phyloP scores from a whole-genome alignment of 1,284 basidiomycete species.

The Cronartium quercuum region DNA sequence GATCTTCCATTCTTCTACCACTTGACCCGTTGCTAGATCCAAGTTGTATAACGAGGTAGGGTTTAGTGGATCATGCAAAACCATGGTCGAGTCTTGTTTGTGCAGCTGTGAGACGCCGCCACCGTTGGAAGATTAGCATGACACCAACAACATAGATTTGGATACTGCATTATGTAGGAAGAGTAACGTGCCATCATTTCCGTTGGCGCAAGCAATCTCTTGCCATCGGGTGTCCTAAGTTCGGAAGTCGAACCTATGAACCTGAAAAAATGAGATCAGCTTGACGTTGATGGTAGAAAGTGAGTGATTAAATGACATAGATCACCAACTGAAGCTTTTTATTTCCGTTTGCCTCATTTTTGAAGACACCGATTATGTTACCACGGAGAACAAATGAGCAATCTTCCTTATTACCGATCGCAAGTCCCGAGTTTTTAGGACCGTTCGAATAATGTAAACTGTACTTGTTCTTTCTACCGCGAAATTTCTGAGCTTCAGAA shows the following conservation, averaged over 20 bases:
- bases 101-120: neutral
- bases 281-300: neutral
- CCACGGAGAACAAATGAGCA: conserved; percentile 92
- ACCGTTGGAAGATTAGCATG: neutral
- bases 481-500: conserved; percentile 11
- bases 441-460: neutral
- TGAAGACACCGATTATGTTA: conserved; percentile 95
- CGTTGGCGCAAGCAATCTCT: conserved; percentile 68
- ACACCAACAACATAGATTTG: neutral
- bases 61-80: conserved; percentile 78
- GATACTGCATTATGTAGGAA: neutral
- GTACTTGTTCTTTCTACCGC: conserved; percentile 46
- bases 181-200: conserved; percentile 31
- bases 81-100: conserved; percentile 74
- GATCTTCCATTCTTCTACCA: conserved; percentile 98
- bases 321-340: conserved; percentile 11
- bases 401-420: conserved; percentile 93
- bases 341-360: conserved; percentile 61
- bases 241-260: conserved; percentile 45
- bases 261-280: neutral
- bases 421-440: conserved; percentile 73
- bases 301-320: neutral
- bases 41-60: conserved; percentile 82
- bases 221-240: conserved; percentile 72
- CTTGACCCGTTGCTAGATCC: conserved; percentile 91